Conservation (phyloP, 2,329 filamentous ascomycete genomes). For the Neocatenulostroma microsporum region DNA sequence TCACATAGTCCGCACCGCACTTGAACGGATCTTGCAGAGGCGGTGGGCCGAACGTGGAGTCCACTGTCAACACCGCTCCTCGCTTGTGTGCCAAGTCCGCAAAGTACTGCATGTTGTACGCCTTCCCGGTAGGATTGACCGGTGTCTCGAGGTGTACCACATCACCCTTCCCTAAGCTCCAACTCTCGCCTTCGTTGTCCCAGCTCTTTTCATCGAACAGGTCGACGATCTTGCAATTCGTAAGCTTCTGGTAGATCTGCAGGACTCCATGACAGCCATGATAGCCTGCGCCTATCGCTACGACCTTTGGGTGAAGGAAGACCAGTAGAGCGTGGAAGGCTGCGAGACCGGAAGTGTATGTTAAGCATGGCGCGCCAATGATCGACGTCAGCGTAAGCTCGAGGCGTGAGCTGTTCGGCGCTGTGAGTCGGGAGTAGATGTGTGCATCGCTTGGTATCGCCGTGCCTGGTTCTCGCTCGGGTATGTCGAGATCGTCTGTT, state of each 20-base stretch:
- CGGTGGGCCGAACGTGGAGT: constrained; percentile 88
- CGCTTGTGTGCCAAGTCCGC: constrained; percentile 62
- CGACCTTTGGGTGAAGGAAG: constrained; percentile 71
- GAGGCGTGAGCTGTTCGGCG: constrained; percentile 74
- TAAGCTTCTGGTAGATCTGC: constrained; percentile 63
- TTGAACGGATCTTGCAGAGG: constrained; percentile 78
- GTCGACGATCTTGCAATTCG: constrained; percentile 62
- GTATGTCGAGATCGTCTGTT: constrained; percentile 18
- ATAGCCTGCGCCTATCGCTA: constrained; percentile 80
- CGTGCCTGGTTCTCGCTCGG: constrained; percentile 20
- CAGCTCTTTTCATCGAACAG: constrained; percentile 43
- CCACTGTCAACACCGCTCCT: constrained; percentile 73
- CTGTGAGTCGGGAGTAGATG: constrained; percentile 73
- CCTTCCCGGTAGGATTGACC: constrained; percentile 80
- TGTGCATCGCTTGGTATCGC: constrained; percentile 53
- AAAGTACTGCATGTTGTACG: constrained; percentile 63
- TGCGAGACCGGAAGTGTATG: constrained; percentile 76
- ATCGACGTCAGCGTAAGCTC: constrained; percentile 73
- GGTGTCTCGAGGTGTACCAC: constrained; percentile 89
- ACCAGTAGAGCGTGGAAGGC: constrained; percentile 84
- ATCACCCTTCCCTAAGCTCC: constrained; percentile 66
- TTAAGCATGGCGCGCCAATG: constrained; percentile 60
- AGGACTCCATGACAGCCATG: constrained; percentile 91
- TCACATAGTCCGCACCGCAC: constrained; percentile 73
- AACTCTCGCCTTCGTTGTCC: constrained; percentile 51